Base-by-base conservation (phyloP, 495 filamentous ascomycete species). In the Lepraria neglecta region DNA sequence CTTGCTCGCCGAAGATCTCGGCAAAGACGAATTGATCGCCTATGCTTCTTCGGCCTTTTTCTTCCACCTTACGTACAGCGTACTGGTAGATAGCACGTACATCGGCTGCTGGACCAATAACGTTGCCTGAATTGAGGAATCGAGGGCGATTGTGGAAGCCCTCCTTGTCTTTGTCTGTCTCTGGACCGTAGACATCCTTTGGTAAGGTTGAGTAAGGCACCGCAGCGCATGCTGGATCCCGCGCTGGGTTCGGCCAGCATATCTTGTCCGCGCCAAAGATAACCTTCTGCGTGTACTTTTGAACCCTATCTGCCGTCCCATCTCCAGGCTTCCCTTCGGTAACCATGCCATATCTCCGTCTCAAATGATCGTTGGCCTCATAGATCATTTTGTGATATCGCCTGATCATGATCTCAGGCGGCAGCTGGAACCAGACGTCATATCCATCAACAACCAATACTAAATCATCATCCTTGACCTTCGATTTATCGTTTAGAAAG, bases 401-500 rank as follows among this genome's bases (percentile, higher is more conserved):
- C 55, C 76, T 67, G 3, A 88, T 77, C 60, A 84, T 65, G 10
- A 87, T 71, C 46, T 84, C 78, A 3, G 82, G 76, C 1, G 82
- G 82, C 31, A 87, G 70, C 68, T 88, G 84, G 67, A 88, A 85
- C 74, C 81, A 82, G 0, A 77, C 72, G 61, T 87, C 82, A 44
- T 74, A 68, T 15, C 78, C 79, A 68, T 86, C 83, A 0, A 83
- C 74, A 44, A 87, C 69, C 59, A 88, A 66, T 0, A 86, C 78
- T 50, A 88, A 64, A 70, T 87, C 85, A n/a, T 80, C 71, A 52
- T 83, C 80, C 35, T 75, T 72, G 28, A 82, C 71, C 46, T 76
- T 69, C 47, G 76, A 72, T 30, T 70, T 74, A 38, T 78, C 73
- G 21, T 71, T 74, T 31, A 88, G 70, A 65, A 80, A 87, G 17